Evolutionary conservation across 2,329 filamentous ascomycete species (phyloP).

Genomic region (Sporothrix phasma): DNA sequence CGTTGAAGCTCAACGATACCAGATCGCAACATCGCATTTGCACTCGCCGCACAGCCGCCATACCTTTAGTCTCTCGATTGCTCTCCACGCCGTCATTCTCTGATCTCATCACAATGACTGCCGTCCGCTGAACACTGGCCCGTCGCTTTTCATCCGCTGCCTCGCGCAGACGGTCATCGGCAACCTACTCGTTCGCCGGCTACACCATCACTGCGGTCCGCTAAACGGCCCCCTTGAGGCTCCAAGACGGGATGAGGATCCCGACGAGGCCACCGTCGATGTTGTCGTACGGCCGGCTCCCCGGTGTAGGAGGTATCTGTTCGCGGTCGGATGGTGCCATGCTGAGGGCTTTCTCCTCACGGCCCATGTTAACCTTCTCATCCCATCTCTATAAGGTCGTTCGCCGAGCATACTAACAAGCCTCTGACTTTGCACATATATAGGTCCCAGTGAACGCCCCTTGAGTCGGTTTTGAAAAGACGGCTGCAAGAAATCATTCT

Average conservation of each 20-base stretch:
- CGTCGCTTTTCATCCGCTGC: slow-evolving; percentile 48
- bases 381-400: slow-evolving; percentile 12
- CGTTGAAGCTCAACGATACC: not conserved
- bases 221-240: slow-evolving; percentile 93
- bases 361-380: not conserved
- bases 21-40: not conserved
- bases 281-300: slow-evolving; percentile 79
- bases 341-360: not conserved
- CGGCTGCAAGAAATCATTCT: slow-evolving; percentile 66
- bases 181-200: slow-evolving; percentile 62
- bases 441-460: slow-evolving; percentile 63
- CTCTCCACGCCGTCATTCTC: not conserved
- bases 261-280: slow-evolving; percentile 84
- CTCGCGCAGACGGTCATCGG: slow-evolving; percentile 71
- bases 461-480: slow-evolving; percentile 65
- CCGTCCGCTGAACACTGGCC: slow-evolving; percentile 40
- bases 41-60: not conserved
- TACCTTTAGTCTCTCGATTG: not conserved
- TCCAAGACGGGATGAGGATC: slow-evolving; percentile 75
- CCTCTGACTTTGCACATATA: slow-evolving; percentile 24
- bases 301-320: slow-evolving; percentile 65
- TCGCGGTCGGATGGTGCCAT: not conserved
- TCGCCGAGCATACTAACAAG: slow-evolving; percentile 9
- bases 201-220: slow-evolving; percentile 75
- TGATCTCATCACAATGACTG: slow-evolving; percentile 31